phyloP scores from a whole-genome alignment of 2,329 filamentous ascomycete species.

The Botrytis cinerea region DNA sequence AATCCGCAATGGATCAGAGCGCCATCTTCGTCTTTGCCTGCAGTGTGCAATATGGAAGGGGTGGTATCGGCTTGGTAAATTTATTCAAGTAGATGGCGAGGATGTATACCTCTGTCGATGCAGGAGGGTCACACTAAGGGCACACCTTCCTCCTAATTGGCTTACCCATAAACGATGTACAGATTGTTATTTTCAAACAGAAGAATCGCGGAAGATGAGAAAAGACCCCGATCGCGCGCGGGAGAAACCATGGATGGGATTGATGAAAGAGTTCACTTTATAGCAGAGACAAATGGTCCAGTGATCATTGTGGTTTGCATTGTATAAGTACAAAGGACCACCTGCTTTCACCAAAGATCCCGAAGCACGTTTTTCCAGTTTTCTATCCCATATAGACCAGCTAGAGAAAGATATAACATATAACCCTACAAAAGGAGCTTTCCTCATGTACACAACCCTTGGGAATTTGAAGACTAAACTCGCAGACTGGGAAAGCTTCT shows the following conservation, averaged over 20 bases:
- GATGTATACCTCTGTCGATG: not conserved
- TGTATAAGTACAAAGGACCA: not conserved
- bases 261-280: not conserved
- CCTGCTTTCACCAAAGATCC: not conserved
- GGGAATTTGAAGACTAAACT: not conserved
- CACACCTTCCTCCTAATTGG: not conserved
- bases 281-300: not conserved
- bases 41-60: not conserved
- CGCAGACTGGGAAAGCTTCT: not conserved
- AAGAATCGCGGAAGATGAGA: not conserved
- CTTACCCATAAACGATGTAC: not conserved
- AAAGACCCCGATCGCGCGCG: not conserved
- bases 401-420: not conserved
- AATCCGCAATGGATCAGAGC: not conserved
- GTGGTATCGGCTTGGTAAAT: not conserved
- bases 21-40: not conserved
- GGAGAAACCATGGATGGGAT: not conserved
- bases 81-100: not conserved
- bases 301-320: too few relatives aligned
- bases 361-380: not conserved
- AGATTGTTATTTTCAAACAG: not conserved
- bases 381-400: not conserved
- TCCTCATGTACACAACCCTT: not conserved
- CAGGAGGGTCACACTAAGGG: not conserved
- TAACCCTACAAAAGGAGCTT: not conserved